phyloP scores from a whole-genome alignment of 129 eudicot species.

The Lactuca sativa region DNA sequence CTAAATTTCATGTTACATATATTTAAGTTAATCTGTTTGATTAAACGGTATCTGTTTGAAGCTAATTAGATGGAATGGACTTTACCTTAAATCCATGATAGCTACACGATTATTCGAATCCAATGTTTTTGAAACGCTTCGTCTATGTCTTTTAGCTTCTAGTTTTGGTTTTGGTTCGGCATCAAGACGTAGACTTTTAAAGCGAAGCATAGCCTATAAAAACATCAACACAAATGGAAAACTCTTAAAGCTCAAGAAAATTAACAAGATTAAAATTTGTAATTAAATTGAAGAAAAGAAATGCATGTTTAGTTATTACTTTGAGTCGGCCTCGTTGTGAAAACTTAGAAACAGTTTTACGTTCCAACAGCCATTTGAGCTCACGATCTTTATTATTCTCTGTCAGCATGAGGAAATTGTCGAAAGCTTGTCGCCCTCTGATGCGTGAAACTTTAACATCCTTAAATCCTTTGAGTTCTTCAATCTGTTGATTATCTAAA shows the following conservation, averaged over 20 bases:
- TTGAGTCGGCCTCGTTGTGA: conserved; percentile 70
- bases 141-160: conserved; percentile 28
- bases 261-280: background rate
- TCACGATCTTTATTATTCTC: conserved; percentile 58
- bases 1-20: conserved; percentile 29
- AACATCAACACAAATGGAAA: background rate
- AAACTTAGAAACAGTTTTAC: conserved; percentile 62
- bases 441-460: conserved; percentile 41
- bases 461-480: conserved; percentile 28
- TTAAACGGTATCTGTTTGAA: background rate
- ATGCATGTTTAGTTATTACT: conserved; percentile 31
- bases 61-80: background rate
- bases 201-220: conserved; percentile 58
- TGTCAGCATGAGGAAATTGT: conserved; percentile 49
- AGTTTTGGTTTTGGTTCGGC: conserved; percentile 19
- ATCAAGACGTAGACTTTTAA: conserved; percentile 50
- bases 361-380: conserved; percentile 44
- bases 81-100: conserved; percentile 36
- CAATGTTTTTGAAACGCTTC: conserved; percentile 10
- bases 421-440: conserved; percentile 66
- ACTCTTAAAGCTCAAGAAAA: background rate
- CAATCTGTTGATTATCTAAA: conserved; percentile 9
- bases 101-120: conserved; percentile 32
- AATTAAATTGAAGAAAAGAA: background rate
- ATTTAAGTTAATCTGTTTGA: background rate